Evolutionary conservation across 148 eudicot species (phyloP).

Genomic region (Polygonum aviculare): DNA sequence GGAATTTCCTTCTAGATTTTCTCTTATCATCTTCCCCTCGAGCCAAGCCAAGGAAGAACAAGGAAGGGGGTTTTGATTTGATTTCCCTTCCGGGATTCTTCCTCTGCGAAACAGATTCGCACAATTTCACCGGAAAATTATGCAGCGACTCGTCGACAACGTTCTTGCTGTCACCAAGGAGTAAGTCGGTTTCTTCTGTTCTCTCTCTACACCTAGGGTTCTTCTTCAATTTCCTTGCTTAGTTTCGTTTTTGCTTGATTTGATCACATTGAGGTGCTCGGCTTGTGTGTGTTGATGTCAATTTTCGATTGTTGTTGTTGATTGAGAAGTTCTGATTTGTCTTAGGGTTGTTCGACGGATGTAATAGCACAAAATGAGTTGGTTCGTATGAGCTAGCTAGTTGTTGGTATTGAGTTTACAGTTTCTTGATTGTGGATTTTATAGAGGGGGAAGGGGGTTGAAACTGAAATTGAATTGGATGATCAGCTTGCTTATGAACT

Average conservation of each 20-base stretch:
- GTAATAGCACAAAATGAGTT: background rate
- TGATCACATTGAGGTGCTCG: background rate
- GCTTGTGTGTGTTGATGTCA: background rate
- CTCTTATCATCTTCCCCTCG: background rate
- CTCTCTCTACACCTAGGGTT: background rate
- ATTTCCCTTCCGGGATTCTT: slow-evolving; percentile 2
- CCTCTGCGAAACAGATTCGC: background rate
- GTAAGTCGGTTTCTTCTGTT: slow-evolving; percentile 21
- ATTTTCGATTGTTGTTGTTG: background rate
- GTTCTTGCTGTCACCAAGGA: slow-evolving; percentile 63
- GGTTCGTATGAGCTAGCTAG: background rate
- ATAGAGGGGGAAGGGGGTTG: background rate
- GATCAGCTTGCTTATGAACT: background rate
- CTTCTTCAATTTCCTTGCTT: background rate
- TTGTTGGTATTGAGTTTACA: background rate
- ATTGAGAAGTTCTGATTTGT: background rate
- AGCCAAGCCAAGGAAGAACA: background rate
- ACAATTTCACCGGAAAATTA: background rate
- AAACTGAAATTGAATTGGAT: background rate
- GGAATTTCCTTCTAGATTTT: slow-evolving; percentile 7
- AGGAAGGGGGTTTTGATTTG: slow-evolving; percentile 4
- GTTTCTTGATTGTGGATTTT: background rate
- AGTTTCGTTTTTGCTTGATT: background rate
- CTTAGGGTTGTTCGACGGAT: background rate
- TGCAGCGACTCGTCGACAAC: slow-evolving; percentile 64